Conservation (phyloP, 2,329 filamentous ascomycete genomes). For the Fusarium mundagurra region DNA sequence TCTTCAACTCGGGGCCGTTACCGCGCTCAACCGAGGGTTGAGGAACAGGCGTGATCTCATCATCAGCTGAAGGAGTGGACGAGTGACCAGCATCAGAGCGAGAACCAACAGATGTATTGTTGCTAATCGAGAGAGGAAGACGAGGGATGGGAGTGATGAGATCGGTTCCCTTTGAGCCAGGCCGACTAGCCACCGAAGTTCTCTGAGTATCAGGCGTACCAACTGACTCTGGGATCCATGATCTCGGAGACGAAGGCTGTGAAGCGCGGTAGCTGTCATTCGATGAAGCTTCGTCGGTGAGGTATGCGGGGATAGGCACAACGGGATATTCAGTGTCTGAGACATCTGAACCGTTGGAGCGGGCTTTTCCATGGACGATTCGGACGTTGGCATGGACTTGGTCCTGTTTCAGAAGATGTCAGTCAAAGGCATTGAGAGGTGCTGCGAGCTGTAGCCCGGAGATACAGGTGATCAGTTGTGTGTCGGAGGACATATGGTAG, state of each 20-base stretch:
- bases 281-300: neutral
- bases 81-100: neutral
- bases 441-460: too few species aligned
- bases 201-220: neutral
- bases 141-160: neutral
- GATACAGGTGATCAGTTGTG: too few species aligned
- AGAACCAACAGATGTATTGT: neutral
- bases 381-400: neutral
- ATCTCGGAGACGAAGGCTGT: neutral
- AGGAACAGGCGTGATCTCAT: neutral
- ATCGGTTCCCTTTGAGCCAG: neutral
- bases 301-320: neutral
- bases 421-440: too few species aligned
- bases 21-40: neutral
- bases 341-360: neutral
- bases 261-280: neutral
- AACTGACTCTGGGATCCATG: neutral
- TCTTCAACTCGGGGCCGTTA: accelerated
- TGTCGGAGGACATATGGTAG: too few species aligned
- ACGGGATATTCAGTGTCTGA: neutral
- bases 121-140: neutral
- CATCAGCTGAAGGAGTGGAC: neutral
- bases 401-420: neutral
- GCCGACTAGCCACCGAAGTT: neutral
- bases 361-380: neutral